Evolutionary conservation across 495 filamentous ascomycete genomes (phyloP).

Genomic region (Chlorociboria aeruginascens): DNA sequence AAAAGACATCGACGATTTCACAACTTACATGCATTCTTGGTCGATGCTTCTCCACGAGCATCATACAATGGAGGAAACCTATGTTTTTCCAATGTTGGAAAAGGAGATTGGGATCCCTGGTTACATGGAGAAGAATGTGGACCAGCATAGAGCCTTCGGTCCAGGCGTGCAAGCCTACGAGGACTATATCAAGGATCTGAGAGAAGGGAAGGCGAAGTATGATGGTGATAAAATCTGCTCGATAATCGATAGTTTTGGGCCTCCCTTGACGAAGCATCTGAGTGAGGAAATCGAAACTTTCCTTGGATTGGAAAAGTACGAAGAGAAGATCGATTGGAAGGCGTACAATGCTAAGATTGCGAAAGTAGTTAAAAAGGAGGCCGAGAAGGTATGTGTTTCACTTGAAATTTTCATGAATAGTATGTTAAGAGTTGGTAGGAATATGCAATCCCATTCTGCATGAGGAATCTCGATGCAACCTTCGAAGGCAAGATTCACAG

Average conservation of each 20-base stretch:
- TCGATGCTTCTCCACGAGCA: slow-evolving; percentile 21
- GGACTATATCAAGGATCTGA: slow-evolving; percentile 9
- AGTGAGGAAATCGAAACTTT: slow-evolving; percentile 28
- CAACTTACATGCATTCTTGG: slow-evolving; percentile 25
- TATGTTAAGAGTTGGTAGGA: slow-evolving; percentile 1
- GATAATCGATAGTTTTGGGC: slow-evolving; percentile 31
- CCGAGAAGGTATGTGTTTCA: slow-evolving; percentile 4
- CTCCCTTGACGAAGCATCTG: slow-evolving; percentile 26
- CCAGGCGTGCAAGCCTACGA: slow-evolving; percentile 21
- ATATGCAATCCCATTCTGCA: slow-evolving; percentile 13
- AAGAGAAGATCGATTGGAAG: slow-evolving; percentile 19
- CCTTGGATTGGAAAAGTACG: slow-evolving; percentile 15
- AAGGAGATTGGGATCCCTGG: slow-evolving; percentile 11
- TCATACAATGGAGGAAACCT: slow-evolving; percentile 23
- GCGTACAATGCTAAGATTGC: slow-evolving; percentile 9
- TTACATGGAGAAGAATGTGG: slow-evolving; percentile 17
- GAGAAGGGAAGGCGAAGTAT: slow-evolving; percentile 10
- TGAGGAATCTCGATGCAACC: slow-evolving; percentile 30
- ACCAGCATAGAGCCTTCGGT: slow-evolving; percentile 25
- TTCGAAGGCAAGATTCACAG: slow-evolving; percentile 24
- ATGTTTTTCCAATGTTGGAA: slow-evolving; percentile 25
- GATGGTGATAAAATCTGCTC: slow-evolving; percentile 21
- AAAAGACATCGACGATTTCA: slow-evolving; percentile 27
- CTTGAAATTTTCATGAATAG: not conserved
- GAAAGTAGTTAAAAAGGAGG: slow-evolving; percentile 11